A percentile compares a stretch with the other conserved stretches of the same genome.
phyloP scores from a whole-genome alignment of 2,329 filamentous ascomycete species.

The Trichothecium sympodiale region DNA sequence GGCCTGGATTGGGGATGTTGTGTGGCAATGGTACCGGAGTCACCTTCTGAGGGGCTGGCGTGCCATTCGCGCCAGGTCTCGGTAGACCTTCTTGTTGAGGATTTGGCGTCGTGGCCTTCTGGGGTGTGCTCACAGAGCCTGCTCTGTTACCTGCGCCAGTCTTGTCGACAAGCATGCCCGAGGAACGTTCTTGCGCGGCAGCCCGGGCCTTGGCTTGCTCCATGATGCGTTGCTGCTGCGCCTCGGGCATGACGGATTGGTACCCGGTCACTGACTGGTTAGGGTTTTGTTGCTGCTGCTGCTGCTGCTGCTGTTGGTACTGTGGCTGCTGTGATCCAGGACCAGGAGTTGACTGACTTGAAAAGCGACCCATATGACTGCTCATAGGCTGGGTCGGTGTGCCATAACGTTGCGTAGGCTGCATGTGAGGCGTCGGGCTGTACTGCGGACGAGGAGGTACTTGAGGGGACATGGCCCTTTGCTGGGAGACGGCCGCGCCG shows the following conservation, averaged over 20 bases:
- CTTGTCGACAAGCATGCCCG: slow-evolving; percentile 28
- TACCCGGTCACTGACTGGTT: slow-evolving; percentile 30
- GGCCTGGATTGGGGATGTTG: slow-evolving; percentile 21
- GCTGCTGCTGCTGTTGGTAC: slow-evolving; percentile 20
- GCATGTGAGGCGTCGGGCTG: slow-evolving; percentile 27
- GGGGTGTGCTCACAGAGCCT: slow-evolving; percentile 6
- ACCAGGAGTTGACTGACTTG: too few species aligned
- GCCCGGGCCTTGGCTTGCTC: slow-evolving; percentile 39
- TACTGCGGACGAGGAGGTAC: slow-evolving; percentile 24
- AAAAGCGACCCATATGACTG: slow-evolving; percentile 19
- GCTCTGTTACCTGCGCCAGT: slow-evolving; percentile 16
- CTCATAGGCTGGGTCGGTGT: slow-evolving; percentile 18
- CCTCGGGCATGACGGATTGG: slow-evolving; percentile 36
- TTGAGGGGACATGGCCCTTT: slow-evolving; percentile 33
- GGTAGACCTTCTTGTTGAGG: slow-evolving; percentile 12
- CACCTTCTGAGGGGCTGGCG: slow-evolving; percentile 28
- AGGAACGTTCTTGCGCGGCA: slow-evolving; percentile 29
- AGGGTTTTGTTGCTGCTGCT: slow-evolving; percentile 20
- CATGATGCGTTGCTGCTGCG: slow-evolving; percentile 37
- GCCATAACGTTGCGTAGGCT: slow-evolving; percentile 19
- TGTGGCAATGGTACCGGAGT: slow-evolving; percentile 31
- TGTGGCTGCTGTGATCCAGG: slow-evolving; percentile 8
- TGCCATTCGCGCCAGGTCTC: slow-evolving; percentile 19
- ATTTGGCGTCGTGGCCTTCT: slow-evolving; percentile 22
- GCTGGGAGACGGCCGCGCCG: slow-evolving; percentile 26